Percentiles rank a stretch among this genome's conserved stretches.
Evolutionary conservation across 2,329 filamentous ascomycete species (phyloP).

Genomic region (Botrytis cinerea): DNA sequence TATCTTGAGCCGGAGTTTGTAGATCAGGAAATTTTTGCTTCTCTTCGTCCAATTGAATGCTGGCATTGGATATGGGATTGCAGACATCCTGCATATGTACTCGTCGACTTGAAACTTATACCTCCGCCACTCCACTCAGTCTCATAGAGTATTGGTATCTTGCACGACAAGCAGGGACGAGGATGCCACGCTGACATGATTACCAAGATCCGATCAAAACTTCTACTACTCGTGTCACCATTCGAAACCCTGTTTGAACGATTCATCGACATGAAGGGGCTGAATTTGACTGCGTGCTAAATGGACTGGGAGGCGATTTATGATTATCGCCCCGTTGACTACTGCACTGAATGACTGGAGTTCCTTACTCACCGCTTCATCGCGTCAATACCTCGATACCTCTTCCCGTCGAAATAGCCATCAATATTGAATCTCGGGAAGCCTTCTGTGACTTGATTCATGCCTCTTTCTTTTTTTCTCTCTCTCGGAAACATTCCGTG

Average conservation of each 20-base stretch:
- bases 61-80: not conserved
- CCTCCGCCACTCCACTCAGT: not conserved
- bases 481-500: not conserved
- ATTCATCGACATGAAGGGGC: slow-evolving; percentile 14
- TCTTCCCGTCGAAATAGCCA: not conserved
- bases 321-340: slow-evolving; percentile 7
- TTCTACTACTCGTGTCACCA: slow-evolving; percentile 9
- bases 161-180: slow-evolving; percentile 2
- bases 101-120: not conserved
- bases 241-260: slow-evolving; percentile 14
- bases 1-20: not conserved
- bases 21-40: not conserved
- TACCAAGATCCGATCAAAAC: slow-evolving; percentile 18
- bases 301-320: not conserved
- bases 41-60: not conserved
- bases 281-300: slow-evolving; percentile 1
- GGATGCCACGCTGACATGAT: slow-evolving; percentile 10
- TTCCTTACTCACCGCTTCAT: slow-evolving; percentile 18
- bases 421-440: not conserved
- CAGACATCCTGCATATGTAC: not conserved
- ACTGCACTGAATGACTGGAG: slow-evolving; percentile 2
- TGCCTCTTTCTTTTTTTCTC: not conserved
- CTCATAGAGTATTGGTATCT: not conserved
- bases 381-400: too few relatives aligned
- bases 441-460: slow-evolving; percentile 15